Percentiles rank a stretch among this genome's conserved stretches.
These are phyloP conservation scores for Phytophthora sansomeana DNA, from an alignment of 352 stramenopile species.

Conservation along the genomic window DNA sequence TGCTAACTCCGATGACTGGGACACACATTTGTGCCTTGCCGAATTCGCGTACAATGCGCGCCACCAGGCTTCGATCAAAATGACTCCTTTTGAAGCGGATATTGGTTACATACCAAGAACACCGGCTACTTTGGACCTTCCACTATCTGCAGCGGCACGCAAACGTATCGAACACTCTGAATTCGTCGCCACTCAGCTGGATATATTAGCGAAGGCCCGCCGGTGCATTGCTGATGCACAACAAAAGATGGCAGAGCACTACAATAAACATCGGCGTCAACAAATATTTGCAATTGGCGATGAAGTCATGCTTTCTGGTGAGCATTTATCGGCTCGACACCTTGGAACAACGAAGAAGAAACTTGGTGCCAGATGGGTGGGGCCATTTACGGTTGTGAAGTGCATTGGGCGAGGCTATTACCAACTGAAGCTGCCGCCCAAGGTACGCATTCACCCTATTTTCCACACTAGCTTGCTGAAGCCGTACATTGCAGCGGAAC, in stretches of 20 bases:
- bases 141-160: no score
- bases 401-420: conserved; percentile 2
- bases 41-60: conserved; percentile 27
- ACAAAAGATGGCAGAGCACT: background rate
- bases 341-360: conserved; percentile 16
- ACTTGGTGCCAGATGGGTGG: background rate
- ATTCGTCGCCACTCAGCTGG: background rate
- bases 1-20: conserved; percentile 18
- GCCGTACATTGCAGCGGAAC: conserved; percentile 2
- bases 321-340: conserved; percentile 10
- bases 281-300: conserved; percentile 3
- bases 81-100: conserved; percentile 30
- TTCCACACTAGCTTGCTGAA: conserved; percentile 20
- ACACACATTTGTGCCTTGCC: conserved; percentile 11
- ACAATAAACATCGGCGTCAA: background rate
- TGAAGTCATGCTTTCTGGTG: conserved; percentile 1
- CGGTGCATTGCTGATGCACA: background rate
- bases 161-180: background rate
- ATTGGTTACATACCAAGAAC: conserved; percentile 17
- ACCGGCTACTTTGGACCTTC: conserved; percentile 1
- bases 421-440: conserved; percentile 4
- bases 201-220: background rate
- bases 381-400: conserved; percentile 2
- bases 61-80: conserved; percentile 14
- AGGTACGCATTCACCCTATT: background rate